Evolutionary conservation across 352 stramenopile species (phyloP), one percentile per base, ranked within the genome.

Genomic region (Globisporangium spiculum): DNA sequence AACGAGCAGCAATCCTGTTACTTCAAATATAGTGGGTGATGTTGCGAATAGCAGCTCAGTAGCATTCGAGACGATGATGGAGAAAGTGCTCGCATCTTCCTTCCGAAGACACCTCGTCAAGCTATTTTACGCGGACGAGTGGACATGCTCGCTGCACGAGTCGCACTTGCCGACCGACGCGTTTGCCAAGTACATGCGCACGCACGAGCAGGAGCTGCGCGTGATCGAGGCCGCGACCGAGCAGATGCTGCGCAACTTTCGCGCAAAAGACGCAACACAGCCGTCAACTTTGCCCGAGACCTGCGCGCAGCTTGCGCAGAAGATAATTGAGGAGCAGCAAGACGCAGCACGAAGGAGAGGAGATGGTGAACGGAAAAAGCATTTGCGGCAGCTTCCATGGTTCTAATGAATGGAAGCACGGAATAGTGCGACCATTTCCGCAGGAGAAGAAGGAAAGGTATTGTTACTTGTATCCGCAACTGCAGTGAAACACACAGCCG

Each of bases 21-120:
- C 16, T 9, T 53, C 18, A 24, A 18, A 53, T 14, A 9, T 20
- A 53, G 44, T 8, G 4, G 44, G 44, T 24, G 44, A n/a, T 53
- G 18, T 7, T 24, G 4, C 24, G 16, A 53, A 14, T 10, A 53
- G 44, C 44, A 53, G 44, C 44, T 53, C 24, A 53, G 53, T 24
- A 3, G 34, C 65, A 10, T 78, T 84, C 38, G 27, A 34, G 3
- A 26, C 20, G 0, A 84, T 91, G 72, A 50, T 89, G 32, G 54
- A 71, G 30, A 92, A 90, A 65, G 67, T 93, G 20, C 63, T 90
- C 44, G 72, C 70, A 14, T 90, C 82, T 41, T 66, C 79, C 0
- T 91, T 93, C 67, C 80, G 86, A 3, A 74, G 80, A 34, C 86
- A 93, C 55, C 70, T 93, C 8, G 61, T 84, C 12, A 90, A 91